A percentile compares a stretch with the other conserved stretches of the same genome.
phyloP scores from a whole-genome alignment of 345 rosid species.

The Hypericum androsaemum region DNA sequence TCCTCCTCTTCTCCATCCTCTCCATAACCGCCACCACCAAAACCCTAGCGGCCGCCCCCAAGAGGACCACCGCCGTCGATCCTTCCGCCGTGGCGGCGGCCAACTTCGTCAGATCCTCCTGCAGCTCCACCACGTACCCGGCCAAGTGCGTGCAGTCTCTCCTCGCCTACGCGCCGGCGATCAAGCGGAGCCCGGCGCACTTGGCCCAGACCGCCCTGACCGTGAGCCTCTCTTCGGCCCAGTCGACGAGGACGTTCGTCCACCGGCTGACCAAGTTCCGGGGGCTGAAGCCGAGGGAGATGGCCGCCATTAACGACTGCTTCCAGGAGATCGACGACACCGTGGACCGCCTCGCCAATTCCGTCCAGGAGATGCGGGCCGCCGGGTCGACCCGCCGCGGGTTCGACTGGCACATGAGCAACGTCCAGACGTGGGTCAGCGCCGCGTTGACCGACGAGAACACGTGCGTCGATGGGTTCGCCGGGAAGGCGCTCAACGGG shows the following conservation, averaged over 20 bases:
- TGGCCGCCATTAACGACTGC: constrained; percentile 27
- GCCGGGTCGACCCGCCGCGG: background rate
- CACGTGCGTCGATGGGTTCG: constrained; percentile 7
- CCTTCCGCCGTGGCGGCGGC: constrained; percentile 6
- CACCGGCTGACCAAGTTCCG: constrained; percentile 9
- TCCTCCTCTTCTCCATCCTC: background rate
- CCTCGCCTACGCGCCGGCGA: constrained; percentile 19
- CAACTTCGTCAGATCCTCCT: constrained; percentile 22
- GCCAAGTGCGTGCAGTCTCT: constrained; percentile 30
- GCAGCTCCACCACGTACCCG: constrained; percentile 27
- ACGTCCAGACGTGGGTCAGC: constrained; percentile 9
- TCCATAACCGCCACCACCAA: background rate
- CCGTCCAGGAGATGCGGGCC: constrained; percentile 17
- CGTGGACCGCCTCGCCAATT: constrained; percentile 13
- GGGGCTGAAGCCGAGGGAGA: constrained; percentile 17
- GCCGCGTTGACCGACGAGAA: constrained; percentile 5
- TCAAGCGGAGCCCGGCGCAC: constrained; percentile 26
- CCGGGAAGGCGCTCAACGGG: background rate
- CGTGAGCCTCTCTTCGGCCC: constrained; percentile 16
- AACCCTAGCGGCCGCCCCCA: background rate
- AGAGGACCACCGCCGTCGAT: background rate
- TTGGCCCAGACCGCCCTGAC: constrained; percentile 24
- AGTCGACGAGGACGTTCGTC: constrained; percentile 17
- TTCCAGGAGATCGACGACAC: constrained; percentile 22
- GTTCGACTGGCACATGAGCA: background rate